phyloP scores from a whole-genome alignment of 768 basidiomycete genomes.

The Russula griseocarnosa region DNA sequence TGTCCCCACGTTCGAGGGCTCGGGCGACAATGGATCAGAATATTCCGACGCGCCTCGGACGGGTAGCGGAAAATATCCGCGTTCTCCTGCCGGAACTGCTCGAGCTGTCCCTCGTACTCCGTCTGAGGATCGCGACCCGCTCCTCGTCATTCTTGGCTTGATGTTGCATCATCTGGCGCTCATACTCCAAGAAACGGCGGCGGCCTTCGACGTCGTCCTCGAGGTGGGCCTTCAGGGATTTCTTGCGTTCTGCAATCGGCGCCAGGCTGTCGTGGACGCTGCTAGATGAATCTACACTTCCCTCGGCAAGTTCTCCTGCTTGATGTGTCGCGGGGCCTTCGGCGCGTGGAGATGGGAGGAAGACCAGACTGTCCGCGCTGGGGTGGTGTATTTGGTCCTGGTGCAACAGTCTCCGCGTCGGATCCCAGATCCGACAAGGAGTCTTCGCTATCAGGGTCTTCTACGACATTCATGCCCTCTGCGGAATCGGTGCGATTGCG shows the following conservation, averaged over 20 bases:
- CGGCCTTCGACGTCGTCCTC: neutral
- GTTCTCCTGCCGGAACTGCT: neutral
- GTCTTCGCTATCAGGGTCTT: neutral
- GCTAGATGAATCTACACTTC: neutral
- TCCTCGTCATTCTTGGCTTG: neutral
- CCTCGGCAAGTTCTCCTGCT: slow-evolving; percentile 2
- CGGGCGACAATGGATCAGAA: too few species aligned
- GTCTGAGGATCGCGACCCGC: neutral
- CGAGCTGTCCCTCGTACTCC: neutral
- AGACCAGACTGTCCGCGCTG: too few species aligned
- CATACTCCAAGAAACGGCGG: neutral
- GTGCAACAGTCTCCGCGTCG: neutral
- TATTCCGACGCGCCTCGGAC: too few species aligned
- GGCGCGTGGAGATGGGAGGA: neutral
- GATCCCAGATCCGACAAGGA: neutral
- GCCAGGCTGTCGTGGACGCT: slow-evolving; percentile 12
- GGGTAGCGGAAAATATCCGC: neutral
- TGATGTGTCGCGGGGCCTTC: neutral
- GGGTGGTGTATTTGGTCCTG: neutral
- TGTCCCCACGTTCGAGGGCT: neutral
- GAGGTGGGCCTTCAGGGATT: neutral
- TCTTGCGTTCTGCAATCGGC: neutral
- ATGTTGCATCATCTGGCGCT: neutral
- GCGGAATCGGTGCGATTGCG: neutral
- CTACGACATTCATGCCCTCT: neutral